phyloP scores from a whole-genome alignment of 1,284 basidiomycete genomes.

The Wolfiporia cocos region DNA sequence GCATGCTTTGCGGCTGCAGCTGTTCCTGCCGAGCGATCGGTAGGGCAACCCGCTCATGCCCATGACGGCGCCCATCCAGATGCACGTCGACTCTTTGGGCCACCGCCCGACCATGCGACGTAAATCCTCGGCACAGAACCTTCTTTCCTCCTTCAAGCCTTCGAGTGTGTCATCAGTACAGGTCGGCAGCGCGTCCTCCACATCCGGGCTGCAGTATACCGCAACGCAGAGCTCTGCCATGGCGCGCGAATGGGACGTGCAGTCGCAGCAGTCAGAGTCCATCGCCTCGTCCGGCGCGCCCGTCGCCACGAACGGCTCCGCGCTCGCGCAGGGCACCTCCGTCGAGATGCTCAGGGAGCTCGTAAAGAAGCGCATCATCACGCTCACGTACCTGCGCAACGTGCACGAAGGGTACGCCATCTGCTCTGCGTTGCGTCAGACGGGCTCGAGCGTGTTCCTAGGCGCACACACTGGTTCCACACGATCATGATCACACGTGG shows the following conservation, averaged over 20 bases:
- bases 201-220: conserved; percentile 20
- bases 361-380: conserved; percentile 78
- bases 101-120: conserved; percentile 66
- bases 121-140: conserved; percentile 79
- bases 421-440: neutral
- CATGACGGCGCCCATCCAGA: conserved; percentile 18
- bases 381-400: conserved; percentile 76
- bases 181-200: conserved; percentile 14
- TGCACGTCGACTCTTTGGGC: conserved; percentile 13
- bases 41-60: conserved; percentile 20
- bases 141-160: conserved; percentile 70
- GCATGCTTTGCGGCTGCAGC: too few relatives aligned
- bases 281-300: conserved; percentile 14
- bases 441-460: conserved; percentile 23
- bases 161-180: conserved; percentile 13
- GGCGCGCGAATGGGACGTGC: conserved; percentile 64
- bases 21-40: too few relatives aligned
- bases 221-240: conserved; percentile 28
- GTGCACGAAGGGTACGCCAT: conserved; percentile 73
- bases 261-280: conserved; percentile 32
- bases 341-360: conserved; percentile 72
- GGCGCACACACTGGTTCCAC: conserved; percentile 83
- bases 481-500: conserved; percentile 71
- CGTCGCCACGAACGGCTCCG: conserved; percentile 27
- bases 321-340: conserved; percentile 54